Evolutionary conservation across 352 stramenopile genomes (phyloP).

Genomic region (Pythium graminicola): DNA sequence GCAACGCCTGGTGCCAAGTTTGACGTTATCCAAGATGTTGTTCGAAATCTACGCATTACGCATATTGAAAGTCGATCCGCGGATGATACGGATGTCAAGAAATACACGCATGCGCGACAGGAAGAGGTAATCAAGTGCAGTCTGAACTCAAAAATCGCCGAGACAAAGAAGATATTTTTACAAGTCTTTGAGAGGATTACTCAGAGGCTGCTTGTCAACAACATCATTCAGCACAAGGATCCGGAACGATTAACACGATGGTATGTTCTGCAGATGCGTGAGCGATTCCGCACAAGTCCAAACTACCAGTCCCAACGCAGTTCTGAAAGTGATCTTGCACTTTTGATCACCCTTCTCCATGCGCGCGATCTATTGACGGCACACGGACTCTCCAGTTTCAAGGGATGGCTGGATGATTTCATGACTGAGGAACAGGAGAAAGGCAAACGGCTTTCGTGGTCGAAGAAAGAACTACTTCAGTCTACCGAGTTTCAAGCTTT

Average conservation of each 20-base stretch:
- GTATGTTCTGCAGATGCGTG: conserved; percentile 71
- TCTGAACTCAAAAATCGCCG: conserved; percentile 47
- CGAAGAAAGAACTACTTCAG: conserved; percentile 72
- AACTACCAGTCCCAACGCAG: conserved; percentile 58
- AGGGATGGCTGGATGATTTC: conserved; percentile 57
- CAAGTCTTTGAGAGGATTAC: conserved; percentile 58
- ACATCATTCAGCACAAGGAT: conserved; percentile 65
- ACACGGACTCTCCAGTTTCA: conserved; percentile 71
- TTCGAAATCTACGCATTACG: conserved; percentile 92
- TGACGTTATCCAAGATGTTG: conserved; percentile 93
- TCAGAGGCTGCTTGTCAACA: conserved; percentile 39
- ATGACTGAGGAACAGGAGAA: conserved; percentile 37
- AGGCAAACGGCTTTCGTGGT: conserved; percentile 52
- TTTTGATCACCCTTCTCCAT: conserved; percentile 70
- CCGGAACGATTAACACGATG: conserved; percentile 72
- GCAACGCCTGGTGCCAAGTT: conserved; percentile 96
- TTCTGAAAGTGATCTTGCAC: conserved; percentile 67
- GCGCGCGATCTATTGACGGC: conserved; percentile 70
- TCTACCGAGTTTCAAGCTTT: conserved; percentile 67
- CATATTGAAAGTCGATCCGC: conserved; percentile 94
- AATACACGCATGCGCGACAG: conserved; percentile 76
- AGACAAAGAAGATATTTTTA: conserved; percentile 60
- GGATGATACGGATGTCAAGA: conserved; percentile 92
- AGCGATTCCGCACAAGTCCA: conserved; percentile 62
- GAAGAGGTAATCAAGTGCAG: conserved; percentile 81